These are phyloP conservation scores for Lentinula raphanica DNA, from an alignment of 768 basidiomycete species.

Conservation along the genomic window DNA sequence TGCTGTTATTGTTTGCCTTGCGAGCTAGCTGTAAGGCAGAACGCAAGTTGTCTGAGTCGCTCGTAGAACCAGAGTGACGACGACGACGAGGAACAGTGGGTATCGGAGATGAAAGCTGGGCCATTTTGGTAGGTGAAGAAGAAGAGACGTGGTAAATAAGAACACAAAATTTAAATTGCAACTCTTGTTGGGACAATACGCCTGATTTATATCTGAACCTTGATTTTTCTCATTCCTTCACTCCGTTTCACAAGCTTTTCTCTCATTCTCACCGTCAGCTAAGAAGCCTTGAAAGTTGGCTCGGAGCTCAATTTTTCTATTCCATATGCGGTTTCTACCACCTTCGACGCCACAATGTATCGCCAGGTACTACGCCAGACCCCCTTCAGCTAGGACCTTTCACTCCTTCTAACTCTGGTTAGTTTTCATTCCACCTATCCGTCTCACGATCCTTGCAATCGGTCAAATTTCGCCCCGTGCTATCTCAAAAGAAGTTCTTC, in stretches of 20 bases:
- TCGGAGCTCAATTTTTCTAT: not conserved
- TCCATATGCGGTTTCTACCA: not conserved
- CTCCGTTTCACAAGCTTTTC: not conserved
- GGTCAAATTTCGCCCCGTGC: not conserved
- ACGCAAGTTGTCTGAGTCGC: not conserved
- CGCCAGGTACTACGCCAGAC: too few relatives aligned
- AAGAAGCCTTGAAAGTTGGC: not conserved
- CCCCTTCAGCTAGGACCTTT: not conserved
- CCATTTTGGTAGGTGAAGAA: conserved; percentile 1
- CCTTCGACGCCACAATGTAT: not conserved
- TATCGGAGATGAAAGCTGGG: not conserved
- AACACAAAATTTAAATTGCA: not conserved
- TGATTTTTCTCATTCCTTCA: not conserved
- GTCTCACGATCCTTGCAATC: not conserved
- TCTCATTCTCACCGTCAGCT: not conserved
- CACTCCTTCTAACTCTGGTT: not conserved
- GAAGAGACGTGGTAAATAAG: not conserved
- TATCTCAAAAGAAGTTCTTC: not conserved
- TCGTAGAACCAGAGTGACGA: conserved; percentile 2
- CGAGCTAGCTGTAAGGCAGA: conserved; percentile 3
- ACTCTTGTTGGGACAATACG: not conserved
- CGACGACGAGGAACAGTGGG: conserved; percentile 7
- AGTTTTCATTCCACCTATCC: not conserved
- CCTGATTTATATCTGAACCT: not conserved
- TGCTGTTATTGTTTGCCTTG: conserved; percentile 12